A percentile compares a stretch with the other conserved stretches of the same genome.
Conservation (phyloP, 2,329 filamentous ascomycete genomes). For the Ophiostoma angusticollis region DNA sequence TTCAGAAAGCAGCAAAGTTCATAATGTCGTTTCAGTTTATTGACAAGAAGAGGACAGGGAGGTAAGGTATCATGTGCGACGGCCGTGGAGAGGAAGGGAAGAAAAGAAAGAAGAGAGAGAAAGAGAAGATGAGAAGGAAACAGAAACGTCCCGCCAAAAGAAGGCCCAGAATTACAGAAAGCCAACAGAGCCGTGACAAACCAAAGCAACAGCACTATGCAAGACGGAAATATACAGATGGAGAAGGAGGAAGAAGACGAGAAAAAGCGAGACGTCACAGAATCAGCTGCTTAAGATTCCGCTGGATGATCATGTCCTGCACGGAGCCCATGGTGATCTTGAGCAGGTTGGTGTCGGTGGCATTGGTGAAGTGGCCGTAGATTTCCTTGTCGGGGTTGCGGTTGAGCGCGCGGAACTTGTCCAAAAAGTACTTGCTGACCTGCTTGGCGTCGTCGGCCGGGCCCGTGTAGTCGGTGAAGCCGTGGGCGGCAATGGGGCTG, state of each 20-base stretch:
- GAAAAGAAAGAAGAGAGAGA: neutral
- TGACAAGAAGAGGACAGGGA: too few species aligned
- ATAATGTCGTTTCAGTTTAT: too few species aligned
- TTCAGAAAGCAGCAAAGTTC: too few species aligned
- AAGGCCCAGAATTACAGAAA: too few species aligned
- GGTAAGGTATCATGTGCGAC: too few species aligned
- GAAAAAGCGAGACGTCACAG: conserved; percentile 32
- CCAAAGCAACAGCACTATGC: too few species aligned
- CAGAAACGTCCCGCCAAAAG: too few species aligned
- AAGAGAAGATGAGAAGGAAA: neutral
- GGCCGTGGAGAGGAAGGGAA: too few species aligned
- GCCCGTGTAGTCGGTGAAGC: conserved; percentile 68
- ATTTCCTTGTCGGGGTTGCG: conserved; percentile 52
- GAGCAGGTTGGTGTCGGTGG: conserved; percentile 57
- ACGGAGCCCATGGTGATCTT: conserved; percentile 81
- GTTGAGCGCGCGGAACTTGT: conserved; percentile 68
- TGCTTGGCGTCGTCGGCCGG: conserved; percentile 59
- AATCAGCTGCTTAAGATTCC: conserved; percentile 68
- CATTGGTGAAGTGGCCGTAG: conserved; percentile 50
- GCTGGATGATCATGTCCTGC: conserved; percentile 79
- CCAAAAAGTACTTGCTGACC: conserved; percentile 68
- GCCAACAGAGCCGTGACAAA: too few species aligned
- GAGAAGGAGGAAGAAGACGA: neutral
- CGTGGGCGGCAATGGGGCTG: conserved; percentile 59
- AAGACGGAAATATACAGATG: neutral